phyloP scores from a whole-genome alignment of 306 rosid species.

The Lotus japonicus region DNA sequence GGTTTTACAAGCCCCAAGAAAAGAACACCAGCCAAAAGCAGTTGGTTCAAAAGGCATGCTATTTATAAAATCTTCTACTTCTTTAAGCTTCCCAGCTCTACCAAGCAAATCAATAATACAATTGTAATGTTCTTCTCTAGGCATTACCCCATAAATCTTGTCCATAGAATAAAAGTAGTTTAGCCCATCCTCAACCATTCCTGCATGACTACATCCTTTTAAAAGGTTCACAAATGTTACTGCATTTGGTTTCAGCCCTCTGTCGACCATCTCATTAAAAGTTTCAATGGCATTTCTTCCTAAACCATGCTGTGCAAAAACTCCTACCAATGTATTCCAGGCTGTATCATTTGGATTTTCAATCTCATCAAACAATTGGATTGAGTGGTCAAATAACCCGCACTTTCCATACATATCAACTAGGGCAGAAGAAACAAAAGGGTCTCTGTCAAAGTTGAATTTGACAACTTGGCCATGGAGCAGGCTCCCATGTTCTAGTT shows the following conservation, averaged over 20 bases:
- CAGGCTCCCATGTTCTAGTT: conserved; percentile 49
- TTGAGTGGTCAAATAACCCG: conserved; percentile 42
- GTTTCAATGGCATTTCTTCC: conserved; percentile 34
- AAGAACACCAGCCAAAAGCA: conserved; percentile 60
- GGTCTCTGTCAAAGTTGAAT: conserved; percentile 35
- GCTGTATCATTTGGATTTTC: conserved; percentile 33
- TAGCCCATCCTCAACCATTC: conserved; percentile 48
- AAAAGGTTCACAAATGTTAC: conserved; percentile 48
- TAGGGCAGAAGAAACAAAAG: conserved; percentile 40
- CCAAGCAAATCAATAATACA: conserved; percentile 50
- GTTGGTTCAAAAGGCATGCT: conserved; percentile 51
- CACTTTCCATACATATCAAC: conserved; percentile 62
- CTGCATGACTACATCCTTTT: conserved; percentile 49
- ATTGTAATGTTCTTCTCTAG: conserved; percentile 45
- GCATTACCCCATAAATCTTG: conserved; percentile 42
- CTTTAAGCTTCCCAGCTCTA: conserved; percentile 46
- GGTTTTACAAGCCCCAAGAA: conserved; percentile 46
- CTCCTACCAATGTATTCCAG: conserved; percentile 43
- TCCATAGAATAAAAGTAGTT: conserved; percentile 42
- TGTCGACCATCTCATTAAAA: conserved; percentile 32
- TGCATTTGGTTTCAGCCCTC: conserved; percentile 38
- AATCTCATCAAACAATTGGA: conserved; percentile 32
- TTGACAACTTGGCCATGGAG: conserved; percentile 54
- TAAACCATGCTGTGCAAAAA: conserved; percentile 52
- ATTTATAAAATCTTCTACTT: conserved; percentile 43